Conservation (phyloP, 768 basidiomycete species). For the Boletus vermiculosoides region DNA sequence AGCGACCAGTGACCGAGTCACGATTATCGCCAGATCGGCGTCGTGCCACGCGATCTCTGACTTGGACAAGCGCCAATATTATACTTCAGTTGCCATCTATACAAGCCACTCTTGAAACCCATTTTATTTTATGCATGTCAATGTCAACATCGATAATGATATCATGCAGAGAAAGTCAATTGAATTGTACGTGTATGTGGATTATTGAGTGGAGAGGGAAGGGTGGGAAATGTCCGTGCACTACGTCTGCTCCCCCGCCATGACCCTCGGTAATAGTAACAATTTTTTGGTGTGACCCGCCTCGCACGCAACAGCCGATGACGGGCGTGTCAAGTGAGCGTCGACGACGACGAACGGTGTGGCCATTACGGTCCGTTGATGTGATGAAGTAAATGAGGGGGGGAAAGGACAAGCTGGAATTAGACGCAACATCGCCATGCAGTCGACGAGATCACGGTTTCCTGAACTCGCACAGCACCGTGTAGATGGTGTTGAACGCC, state of each 20-base stretch:
- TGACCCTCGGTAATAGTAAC: slow-evolving; percentile 29
- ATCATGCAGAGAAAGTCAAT: slow-evolving; percentile 26
- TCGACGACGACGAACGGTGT: slow-evolving; percentile 3
- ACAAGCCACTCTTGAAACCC: background rate
- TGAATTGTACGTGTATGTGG: slow-evolving; percentile 20
- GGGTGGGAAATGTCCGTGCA: slow-evolving; percentile 36
- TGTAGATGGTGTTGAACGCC: slow-evolving; percentile 99
- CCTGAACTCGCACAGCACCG: slow-evolving; percentile 93
- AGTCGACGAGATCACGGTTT: slow-evolving; percentile 52
- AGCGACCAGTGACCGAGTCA: background rate
- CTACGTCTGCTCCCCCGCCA: slow-evolving; percentile 37
- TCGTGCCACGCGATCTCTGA: background rate
- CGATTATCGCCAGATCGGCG: slow-evolving; percentile 3
- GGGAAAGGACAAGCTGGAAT: background rate
- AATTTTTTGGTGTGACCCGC: slow-evolving; percentile 17
- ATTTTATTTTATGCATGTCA: slow-evolving; percentile 14
- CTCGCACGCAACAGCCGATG: background rate
- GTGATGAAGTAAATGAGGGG: background rate
- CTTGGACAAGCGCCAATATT: background rate
- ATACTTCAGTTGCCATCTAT: background rate
- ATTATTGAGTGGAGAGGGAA: slow-evolving; percentile 30
- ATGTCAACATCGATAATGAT: slow-evolving; percentile 26
- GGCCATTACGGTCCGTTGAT: background rate
- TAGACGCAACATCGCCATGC: background rate
- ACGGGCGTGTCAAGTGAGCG: background rate